A percentile compares a stretch with the other conserved stretches of the same genome.
These are phyloP conservation scores for Coemansia sp. DNA, from an alignment of 192 early-diverging fungal species.

Conservation along the genomic window DNA sequence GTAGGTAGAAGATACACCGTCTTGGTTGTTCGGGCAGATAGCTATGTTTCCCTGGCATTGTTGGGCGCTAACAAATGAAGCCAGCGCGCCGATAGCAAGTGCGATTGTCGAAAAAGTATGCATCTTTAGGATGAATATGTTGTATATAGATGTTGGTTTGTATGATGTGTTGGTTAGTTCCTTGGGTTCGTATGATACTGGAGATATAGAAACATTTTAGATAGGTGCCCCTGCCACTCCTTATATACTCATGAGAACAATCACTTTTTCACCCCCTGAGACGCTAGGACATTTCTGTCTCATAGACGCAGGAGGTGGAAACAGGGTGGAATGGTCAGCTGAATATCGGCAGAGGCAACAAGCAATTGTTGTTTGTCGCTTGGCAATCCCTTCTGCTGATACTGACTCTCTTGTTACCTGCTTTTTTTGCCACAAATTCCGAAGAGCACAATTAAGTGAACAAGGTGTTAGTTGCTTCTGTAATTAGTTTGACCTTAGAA, in stretches of 20 bases:
- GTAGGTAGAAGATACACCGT: slow-evolving; percentile 42
- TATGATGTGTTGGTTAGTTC: neutral
- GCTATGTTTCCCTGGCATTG: slow-evolving; percentile 42
- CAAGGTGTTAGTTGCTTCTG: neutral
- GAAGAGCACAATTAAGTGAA: neutral
- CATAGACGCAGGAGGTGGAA: neutral
- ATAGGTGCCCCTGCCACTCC: neutral
- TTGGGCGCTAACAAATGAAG: slow-evolving; percentile 12
- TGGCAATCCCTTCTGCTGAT: neutral
- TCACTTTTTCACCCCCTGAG: neutral
- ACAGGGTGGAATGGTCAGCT: neutral
- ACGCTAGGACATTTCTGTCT: neutral
- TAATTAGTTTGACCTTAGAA: neutral
- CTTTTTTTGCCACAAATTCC: neutral
- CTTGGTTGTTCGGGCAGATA: slow-evolving; percentile 37
- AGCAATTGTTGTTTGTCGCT: neutral
- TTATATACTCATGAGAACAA: neutral
- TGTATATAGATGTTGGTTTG: neutral
- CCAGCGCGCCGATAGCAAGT: slow-evolving; percentile 15
- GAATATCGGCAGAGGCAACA: neutral
- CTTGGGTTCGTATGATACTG: neutral
- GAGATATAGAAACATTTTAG: neutral
- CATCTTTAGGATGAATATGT: neutral
- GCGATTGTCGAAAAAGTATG: slow-evolving; percentile 9
- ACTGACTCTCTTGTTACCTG: neutral